phyloP scores from a whole-genome alignment of 176 grass and related monocot genomes.

The Triticum turgidum region DNA sequence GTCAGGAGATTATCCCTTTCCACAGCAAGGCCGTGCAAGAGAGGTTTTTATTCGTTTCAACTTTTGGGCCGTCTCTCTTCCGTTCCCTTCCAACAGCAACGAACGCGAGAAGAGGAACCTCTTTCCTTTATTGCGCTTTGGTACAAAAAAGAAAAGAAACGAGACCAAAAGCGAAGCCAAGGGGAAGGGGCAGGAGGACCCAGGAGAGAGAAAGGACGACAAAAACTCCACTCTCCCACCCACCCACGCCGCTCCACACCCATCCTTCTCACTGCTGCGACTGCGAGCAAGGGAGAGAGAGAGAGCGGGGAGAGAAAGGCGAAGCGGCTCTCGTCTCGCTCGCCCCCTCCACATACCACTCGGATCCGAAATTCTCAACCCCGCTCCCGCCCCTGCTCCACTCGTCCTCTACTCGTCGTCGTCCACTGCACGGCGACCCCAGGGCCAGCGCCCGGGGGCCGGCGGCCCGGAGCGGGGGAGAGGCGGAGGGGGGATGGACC shows the following conservation, averaged over 20 bases:
- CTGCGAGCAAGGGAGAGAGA: not conserved
- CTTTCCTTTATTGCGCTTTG: slow-evolving; percentile 13
- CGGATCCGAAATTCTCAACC: slow-evolving; percentile 37
- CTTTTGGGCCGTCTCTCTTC: not conserved
- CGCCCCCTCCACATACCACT: slow-evolving; percentile 17
- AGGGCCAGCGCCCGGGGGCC: not conserved
- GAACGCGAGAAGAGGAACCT: not conserved
- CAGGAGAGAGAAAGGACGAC: not conserved
- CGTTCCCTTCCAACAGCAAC: not conserved
- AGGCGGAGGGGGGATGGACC: slow-evolving; percentile 41
- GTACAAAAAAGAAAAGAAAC: slow-evolving; percentile 31
- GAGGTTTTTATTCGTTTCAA: slow-evolving; percentile 12
- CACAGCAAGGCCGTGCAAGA: not conserved
- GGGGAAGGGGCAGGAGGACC: not conserved
- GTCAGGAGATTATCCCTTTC: not conserved
- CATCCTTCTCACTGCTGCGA: slow-evolving; percentile 34
- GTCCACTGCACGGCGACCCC: slow-evolving; percentile 8
- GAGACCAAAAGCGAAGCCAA: slow-evolving; percentile 2
- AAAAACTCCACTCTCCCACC: slow-evolving; percentile 43
- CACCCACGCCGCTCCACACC: slow-evolving; percentile 36
- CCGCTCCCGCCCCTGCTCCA: not conserved
- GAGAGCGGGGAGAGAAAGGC: not conserved
- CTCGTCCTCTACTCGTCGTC: not conserved
- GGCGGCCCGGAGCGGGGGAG: not conserved
- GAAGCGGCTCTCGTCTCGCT: slow-evolving; percentile 3